Percentiles rank a stretch among this genome's conserved stretches.
Evolutionary conservation across 2,329 filamentous ascomycete species (phyloP).

Genomic region (Exserohilum rostratum): DNA sequence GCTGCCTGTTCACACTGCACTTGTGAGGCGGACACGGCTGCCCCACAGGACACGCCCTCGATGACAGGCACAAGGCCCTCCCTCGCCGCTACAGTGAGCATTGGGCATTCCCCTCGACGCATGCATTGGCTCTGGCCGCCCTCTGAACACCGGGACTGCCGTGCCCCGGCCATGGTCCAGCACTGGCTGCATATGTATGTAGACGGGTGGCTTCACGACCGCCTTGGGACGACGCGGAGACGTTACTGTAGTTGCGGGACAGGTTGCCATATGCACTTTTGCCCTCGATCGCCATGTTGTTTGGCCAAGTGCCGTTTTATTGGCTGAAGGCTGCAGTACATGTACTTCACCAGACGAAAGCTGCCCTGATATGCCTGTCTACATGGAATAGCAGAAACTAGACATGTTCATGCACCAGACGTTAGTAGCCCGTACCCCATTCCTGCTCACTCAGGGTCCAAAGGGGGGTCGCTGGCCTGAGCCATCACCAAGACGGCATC

Average conservation of each 20-base stretch:
- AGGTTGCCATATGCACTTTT: too few relatives aligned
- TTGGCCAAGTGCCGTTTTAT: not conserved
- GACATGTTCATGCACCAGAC: not conserved
- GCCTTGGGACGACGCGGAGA: not conserved
- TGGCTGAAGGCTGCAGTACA: not conserved
- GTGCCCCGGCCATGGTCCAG: not conserved
- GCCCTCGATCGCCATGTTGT: too few relatives aligned
- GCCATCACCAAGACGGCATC: not conserved
- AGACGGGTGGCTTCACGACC: too few relatives aligned
- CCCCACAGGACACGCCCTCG: slow-evolving; percentile 27
- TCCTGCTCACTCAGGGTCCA: not conserved
- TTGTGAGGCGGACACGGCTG: slow-evolving; percentile 5
- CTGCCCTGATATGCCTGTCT: too few relatives aligned
- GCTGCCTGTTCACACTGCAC: not conserved
- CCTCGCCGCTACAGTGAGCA: slow-evolving; percentile 7
- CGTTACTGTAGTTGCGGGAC: too few relatives aligned
- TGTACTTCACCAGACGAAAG: too few relatives aligned
- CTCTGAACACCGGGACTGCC: not conserved
- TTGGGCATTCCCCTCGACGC: slow-evolving; percentile 11
- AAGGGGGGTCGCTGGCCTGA: not conserved
- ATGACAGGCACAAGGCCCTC: slow-evolving; percentile 19
- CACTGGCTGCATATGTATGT: not conserved
- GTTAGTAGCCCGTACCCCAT: not conserved
- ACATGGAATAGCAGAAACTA: too few relatives aligned
- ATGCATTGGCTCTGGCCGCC: not conserved